Conservation (phyloP, 1,284 basidiomycete species). For the Cerioporus squamosus region DNA sequence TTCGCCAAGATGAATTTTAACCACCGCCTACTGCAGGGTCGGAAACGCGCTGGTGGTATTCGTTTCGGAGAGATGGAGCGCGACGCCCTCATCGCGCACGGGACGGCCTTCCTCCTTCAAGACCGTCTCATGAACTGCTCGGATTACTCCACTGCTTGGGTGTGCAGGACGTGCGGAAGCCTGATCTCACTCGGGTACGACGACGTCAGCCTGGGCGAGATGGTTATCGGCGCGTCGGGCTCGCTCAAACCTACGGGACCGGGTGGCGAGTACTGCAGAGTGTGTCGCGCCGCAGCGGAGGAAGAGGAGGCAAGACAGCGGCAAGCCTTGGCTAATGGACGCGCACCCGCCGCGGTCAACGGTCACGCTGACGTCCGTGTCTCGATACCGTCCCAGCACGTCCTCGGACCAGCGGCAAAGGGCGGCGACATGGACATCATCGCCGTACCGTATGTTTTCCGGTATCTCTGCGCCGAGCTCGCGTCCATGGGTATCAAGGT, state of each 20-base stretch:
- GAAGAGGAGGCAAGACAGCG: conserved; percentile 62
- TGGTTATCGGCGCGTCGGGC: conserved; percentile 53
- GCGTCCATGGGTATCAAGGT: conserved; percentile 89
- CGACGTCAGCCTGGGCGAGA: conserved; percentile 74
- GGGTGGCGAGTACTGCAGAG: conserved; percentile 88
- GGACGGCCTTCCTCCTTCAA: conserved; percentile 97
- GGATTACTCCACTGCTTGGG: conserved; percentile 98
- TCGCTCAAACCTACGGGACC: conserved; percentile 63
- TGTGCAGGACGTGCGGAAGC: conserved; percentile 95
- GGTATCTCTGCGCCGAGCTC: conserved; percentile 85
- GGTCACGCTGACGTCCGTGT: conserved; percentile 57
- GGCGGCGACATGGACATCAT: conserved; percentile 90
- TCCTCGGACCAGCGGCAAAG: conserved; percentile 61
- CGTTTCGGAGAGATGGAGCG: conserved; percentile 99
- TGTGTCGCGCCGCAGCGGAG: conserved; percentile 79
- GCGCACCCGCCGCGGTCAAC: conserved; percentile 39
- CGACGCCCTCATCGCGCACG: conserved; percentile 97
- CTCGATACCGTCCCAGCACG: conserved; percentile 65
- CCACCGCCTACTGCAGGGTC: conserved; percentile 61
- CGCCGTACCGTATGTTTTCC: conserved; percentile 95
- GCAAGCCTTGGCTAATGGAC: conserved; percentile 49
- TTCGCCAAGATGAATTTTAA: conserved; percentile 7
- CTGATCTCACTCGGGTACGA: conserved; percentile 96
- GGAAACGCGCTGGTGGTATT: conserved; percentile 98
- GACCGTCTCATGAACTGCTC: conserved; percentile 99